Base-by-base conservation (phyloP, 768 basidiomycete genomes). In the Leucocoprinus birnbaumii region DNA sequence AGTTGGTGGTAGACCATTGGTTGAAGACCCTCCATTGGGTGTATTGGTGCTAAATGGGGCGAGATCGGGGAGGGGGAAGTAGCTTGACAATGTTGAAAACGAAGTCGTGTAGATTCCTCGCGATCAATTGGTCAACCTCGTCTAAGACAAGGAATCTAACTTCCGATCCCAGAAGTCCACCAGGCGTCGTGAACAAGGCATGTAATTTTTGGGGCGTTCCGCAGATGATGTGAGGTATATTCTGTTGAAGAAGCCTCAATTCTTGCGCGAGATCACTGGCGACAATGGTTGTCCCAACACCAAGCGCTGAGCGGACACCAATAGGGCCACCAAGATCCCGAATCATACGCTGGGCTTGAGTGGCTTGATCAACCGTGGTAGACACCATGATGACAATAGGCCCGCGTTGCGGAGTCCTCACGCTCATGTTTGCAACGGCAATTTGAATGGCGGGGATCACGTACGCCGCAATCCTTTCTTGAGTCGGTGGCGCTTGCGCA, bases 281-380 rank as follows among this genome's bases (percentile, higher is more conserved):
- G 31, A 77, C 76, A 25, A 83, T 83, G 0, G 89, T 85, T 5
- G 85, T 75, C 47, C 93, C 94, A 3, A 96, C 87, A 19, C 91
- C 92, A 10, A 98, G 79, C 13, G 91, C 91, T 56, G 91, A 93
- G 48, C 91, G 83, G 51, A 99, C 86, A 11, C 96, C 95, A 61
- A 98, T 93, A 9, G 91, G 86, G 1, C 91, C 88, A 24, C 97
- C 97, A 22, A 99, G 76, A 68, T 97, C 95, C 42, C 95, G 86
- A 63, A 92, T 91, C 89, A 94, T 93, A 25, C 91, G 86, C 62
- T 94, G 92, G 24, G 95, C 95, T 71, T 98, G 97, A 2, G 94
- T 96, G 5, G 97, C 95, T 70, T 98, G 97, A 72, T 99, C 97
- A 21, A 98, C 95, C 0, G 96, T 99, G 0, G 97, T 98, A 18